Evolutionary conservation across 163 green algal genomes (phyloP), one percentile per base, ranked within the genome.

Genomic region (Coccomyxa subellipsoidea): DNA sequence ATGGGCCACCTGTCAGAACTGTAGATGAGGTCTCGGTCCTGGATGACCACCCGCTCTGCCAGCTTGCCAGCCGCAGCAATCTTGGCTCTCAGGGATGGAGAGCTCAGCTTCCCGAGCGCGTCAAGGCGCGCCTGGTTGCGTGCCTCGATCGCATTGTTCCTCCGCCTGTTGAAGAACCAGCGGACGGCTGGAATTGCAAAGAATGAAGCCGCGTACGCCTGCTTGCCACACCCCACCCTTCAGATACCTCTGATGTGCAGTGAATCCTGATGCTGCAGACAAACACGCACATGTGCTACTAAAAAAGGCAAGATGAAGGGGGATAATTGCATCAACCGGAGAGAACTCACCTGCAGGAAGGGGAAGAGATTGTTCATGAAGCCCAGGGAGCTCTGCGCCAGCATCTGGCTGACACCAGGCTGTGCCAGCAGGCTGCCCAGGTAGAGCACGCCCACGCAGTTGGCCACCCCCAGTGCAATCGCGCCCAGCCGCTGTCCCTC

Each of bases 131-230:
- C 47, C 7, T 83, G 80, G 79, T 97, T 97, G 38, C 90, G 83
- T 1, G 38, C 73, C 34, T 92, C 84, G 21, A 97, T 95, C 4
- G 78, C 82, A 2, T 29, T 66, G 83, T 97, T 97, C 38, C 80
- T 80, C n/a, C 32, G 32, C 59, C 54, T 7, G 70, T 93, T 92
- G 7, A 89, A 66, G 9, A 96, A 4, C 83, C 72, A 88, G 21
- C 92, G 85, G 54, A 94, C 7, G 0, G 81, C 38, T 0, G 94
- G 94, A 25, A 97, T 89, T 21, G 81, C 85, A 84, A 96, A 95
- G 89, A 96, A 98, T 6, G 88, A 82, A 10, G 80, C 83, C 8
- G 94, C 93, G 77, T 97, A 98, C 0, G 83, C 76, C 87, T 95
- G 90, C 85, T 93, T 80, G 35, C 32, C 23, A 38, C 38, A 59